Conservation (phyloP, 345 rosid genomes). For the Aquilaria malaccensis region DNA sequence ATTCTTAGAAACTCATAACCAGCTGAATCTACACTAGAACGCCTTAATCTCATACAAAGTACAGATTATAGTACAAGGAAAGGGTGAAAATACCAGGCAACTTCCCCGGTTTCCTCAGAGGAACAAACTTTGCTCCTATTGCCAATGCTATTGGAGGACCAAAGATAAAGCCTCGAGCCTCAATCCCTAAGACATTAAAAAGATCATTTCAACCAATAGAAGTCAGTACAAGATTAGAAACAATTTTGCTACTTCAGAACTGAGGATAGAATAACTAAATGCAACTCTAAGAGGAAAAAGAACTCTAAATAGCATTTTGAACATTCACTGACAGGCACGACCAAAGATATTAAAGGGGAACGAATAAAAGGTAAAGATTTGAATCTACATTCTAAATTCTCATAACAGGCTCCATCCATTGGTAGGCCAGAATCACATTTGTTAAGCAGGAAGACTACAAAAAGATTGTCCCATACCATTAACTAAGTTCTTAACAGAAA, state of each 20-base stretch:
- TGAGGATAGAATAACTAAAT: background rate
- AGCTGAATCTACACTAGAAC: no score
- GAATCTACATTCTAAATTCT: no score
- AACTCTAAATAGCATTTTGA: background rate
- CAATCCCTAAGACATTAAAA: constrained; percentile 54
- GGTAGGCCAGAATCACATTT: no score
- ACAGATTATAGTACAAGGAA: no score
- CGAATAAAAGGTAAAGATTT: no score
- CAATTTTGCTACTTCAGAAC: constrained; percentile 1
- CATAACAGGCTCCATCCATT: no score
- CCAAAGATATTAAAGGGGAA: no score
- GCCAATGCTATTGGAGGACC: constrained; percentile 98
- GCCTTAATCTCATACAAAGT: no score
- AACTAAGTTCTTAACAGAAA: no score
- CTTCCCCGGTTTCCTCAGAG: constrained; percentile 85
- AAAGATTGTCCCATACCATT: no score
- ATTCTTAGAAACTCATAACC: no score
- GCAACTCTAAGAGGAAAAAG: background rate
- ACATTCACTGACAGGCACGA: background rate
- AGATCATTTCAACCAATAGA: background rate
- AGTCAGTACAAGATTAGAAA: background rate
- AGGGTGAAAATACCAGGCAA: constrained; percentile 56
- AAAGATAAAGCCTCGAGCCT: constrained; percentile 92
- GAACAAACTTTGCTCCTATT: constrained; percentile 96
- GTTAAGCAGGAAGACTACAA: no score